Evolutionary conservation across 768 basidiomycete species (phyloP), one percentile per base, ranked within the genome.

Genomic region (Chiua virens): DNA sequence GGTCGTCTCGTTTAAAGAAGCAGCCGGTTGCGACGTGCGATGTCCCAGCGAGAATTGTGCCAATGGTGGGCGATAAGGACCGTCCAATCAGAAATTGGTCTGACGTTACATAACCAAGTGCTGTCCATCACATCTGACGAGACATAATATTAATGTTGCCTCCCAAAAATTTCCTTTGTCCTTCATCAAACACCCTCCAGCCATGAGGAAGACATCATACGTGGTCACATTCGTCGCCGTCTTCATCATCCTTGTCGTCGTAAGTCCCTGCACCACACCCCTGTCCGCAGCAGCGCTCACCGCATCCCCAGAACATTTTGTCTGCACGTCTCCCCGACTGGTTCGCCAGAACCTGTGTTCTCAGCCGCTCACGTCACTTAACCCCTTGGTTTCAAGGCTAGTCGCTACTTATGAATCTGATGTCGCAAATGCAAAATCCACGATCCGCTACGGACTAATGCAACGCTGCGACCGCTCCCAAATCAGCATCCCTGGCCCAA

Each of bases 141-240:
- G 15, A 14, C 34, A 15, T 30, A 11, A 5, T n/a, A 34, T 2
- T 17, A 34, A 17, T 34, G 34, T 7, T 6, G 5, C 34, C 14
- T 17, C 15, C 17, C 34, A 5, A 15, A 13, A 17, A 18, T 57
- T 38, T 38, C 6, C n/a, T 21, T 20, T 30, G 38, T 10, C 22
- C 32, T 7, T 35, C 20, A 43, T 17, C 30, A 11, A 30, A 10
- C 30, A 14, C 13, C 35, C 18, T 14, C n/a, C 42, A 44, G 62
- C 47, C 25, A 86, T 88, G 86, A 75, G 86, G 55, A 87, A 86
- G 60, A 80, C 76, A 1, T 88, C 85, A 1, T 89, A 89, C 55
- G 79, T 78, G 23, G 55, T 86, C 45, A 79, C 86, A 0, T 85
- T 87, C 57, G 56, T 81, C 51, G 79, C 80, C 25, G 79, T 86